Conservation (phyloP, 2,329 filamentous ascomycete genomes). For the Penicillium sp. region DNA sequence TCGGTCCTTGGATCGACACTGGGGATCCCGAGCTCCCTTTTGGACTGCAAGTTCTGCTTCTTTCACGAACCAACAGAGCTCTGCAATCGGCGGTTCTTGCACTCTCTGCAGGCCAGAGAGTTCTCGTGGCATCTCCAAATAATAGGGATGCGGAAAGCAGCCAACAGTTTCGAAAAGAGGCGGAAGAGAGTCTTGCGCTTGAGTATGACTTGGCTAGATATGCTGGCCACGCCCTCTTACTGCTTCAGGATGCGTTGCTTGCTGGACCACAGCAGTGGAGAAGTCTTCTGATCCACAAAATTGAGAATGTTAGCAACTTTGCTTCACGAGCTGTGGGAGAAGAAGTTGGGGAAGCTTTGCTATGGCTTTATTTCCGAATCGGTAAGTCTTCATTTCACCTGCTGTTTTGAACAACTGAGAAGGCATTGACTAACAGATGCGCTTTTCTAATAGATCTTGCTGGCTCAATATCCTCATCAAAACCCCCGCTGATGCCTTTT, state of each 20-base stretch:
- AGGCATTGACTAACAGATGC: not conserved
- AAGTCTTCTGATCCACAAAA: conserved; percentile 2
- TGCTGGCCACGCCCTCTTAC: conserved; percentile 16
- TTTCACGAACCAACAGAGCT: conserved; percentile 17
- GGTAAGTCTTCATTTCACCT: conserved; percentile 4
- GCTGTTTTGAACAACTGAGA: rapidly evolving
- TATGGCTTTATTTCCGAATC: conserved; percentile 23
- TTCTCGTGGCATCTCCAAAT: conserved; percentile 1
- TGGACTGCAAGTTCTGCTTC: conserved; percentile 22
- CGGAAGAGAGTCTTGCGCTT: conserved; percentile 14
- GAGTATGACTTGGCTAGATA: conserved; percentile 14
- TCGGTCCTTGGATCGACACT: conserved; percentile 28
- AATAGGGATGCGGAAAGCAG: conserved; percentile 9
- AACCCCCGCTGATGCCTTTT: conserved; percentile 21
- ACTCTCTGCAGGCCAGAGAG: conserved; percentile 18
- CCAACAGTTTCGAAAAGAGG: conserved; percentile 18
- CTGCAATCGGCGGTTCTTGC: conserved; percentile 24
- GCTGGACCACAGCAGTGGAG: conserved; percentile 20
- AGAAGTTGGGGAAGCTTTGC: conserved; percentile 19
- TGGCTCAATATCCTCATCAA: conserved; percentile 15
- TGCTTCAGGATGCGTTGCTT: conserved; percentile 20
- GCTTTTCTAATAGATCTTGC: conserved; percentile 17
- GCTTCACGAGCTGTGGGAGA: conserved; percentile 3
- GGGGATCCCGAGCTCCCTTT: conserved; percentile 26
- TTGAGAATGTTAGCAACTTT: conserved; percentile 6